Evolutionary conservation across 345 rosid species (phyloP).

Genomic region (Euclidium syriacum): DNA sequence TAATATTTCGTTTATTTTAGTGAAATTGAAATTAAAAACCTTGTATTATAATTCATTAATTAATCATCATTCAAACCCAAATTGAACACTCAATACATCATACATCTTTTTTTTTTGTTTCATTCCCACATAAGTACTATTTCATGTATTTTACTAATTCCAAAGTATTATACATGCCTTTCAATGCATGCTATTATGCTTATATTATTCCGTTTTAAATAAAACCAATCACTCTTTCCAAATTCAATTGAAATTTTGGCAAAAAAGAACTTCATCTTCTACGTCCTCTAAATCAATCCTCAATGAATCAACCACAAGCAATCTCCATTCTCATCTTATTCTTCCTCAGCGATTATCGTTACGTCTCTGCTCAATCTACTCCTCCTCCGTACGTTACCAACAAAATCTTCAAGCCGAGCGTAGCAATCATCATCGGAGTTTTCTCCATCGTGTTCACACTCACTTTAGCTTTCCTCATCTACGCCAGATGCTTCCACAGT

Average conservation of each 20-base stretch:
- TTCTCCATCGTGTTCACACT: constrained; percentile 55
- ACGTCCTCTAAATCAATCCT: background rate
- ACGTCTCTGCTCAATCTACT: constrained; percentile 24
- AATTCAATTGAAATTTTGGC: background rate
- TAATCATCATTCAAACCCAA: background rate
- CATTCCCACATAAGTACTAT: background rate
- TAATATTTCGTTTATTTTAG: too few relatives aligned
- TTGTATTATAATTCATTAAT: constrained; percentile 3
- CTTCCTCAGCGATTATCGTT: background rate
- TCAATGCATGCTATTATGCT: constrained; percentile 3
- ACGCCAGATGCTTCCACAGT: constrained; percentile 62
- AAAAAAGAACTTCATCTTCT: background rate
- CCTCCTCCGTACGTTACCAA: constrained; percentile 18
- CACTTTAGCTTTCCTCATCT: constrained; percentile 58
- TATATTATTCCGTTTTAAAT: background rate
- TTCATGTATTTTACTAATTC: background rate
- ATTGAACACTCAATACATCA: too few relatives aligned
- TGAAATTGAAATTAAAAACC: too few relatives aligned
- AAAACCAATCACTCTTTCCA: constrained; percentile 2
- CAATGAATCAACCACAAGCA: constrained; percentile 13
- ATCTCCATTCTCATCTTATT: constrained; percentile 3
- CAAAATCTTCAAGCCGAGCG: constrained; percentile 57
- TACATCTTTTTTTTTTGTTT: too few relatives aligned
- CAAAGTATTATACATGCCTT: background rate
- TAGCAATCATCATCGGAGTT: constrained; percentile 68